Percentiles rank a stretch among this genome's conserved stretches.
Evolutionary conservation across 139 green algal species (phyloP).

Genomic region (Deuterostichococcus epilithicus): DNA sequence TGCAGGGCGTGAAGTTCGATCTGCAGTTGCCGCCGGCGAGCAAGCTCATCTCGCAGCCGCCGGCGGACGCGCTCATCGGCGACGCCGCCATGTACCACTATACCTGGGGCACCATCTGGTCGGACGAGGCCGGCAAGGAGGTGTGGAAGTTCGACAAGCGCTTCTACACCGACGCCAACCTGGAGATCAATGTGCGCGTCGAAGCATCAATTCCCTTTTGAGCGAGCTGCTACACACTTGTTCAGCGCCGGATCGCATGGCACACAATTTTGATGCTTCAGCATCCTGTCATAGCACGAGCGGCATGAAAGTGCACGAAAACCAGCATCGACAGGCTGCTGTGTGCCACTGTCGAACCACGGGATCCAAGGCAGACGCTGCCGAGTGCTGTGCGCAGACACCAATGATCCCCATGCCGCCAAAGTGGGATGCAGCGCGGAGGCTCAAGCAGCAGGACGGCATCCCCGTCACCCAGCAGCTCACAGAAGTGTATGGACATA

Average conservation of each 20-base stretch:
- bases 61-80: slow-evolving; percentile 63
- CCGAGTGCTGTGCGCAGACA: slow-evolving; percentile 37
- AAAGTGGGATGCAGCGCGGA: slow-evolving; percentile 30
- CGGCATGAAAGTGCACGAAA: too few species aligned
- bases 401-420: slow-evolving; percentile 45
- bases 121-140: slow-evolving; percentile 44
- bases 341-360: too few species aligned
- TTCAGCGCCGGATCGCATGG: too few species aligned
- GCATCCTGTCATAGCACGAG: too few species aligned
- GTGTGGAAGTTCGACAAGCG: slow-evolving; percentile 83
- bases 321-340: background rate
- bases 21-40: slow-evolving; percentile 41
- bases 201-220: background rate
- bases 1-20: slow-evolving; percentile 29
- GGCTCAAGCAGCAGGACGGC: slow-evolving; percentile 54
- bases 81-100: slow-evolving; percentile 81
- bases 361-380: too few species aligned
- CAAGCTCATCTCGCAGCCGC: slow-evolving; percentile 77
- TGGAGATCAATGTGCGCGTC: slow-evolving; percentile 44
- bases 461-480: slow-evolving; percentile 43
- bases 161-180: slow-evolving; percentile 40
- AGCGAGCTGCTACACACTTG: background rate
- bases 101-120: slow-evolving; percentile 67
- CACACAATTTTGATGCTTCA: too few species aligned
- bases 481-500: slow-evolving; percentile 43